Evolutionary conservation across 2,329 filamentous ascomycete genomes (phyloP).

Genomic region (Cladosporium sp.): DNA sequence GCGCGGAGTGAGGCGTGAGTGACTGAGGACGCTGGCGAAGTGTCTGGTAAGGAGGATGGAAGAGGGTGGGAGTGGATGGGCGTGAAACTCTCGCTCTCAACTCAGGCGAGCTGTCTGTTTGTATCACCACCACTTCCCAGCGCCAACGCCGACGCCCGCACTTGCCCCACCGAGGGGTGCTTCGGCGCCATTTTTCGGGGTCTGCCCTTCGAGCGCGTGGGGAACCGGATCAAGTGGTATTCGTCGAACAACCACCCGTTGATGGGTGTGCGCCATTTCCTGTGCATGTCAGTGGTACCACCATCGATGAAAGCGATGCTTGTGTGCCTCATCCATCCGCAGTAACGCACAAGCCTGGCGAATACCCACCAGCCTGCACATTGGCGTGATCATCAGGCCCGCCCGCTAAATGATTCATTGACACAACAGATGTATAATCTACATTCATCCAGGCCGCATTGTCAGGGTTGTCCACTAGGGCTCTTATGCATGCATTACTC

Average conservation of each 20-base stretch:
- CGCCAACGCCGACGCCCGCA: neutral
- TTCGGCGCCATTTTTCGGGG: no score
- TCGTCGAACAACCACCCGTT: neutral
- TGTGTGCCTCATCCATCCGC: no score
- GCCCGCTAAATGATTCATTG: neutral
- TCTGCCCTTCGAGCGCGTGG: neutral
- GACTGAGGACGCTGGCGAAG: neutral
- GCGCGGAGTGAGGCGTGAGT: conserved; percentile 1
- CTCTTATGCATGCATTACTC: no score
- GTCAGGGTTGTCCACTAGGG: no score
- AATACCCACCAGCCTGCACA: no score
- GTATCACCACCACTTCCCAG: neutral
- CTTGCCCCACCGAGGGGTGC: neutral
- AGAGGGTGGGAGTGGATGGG: neutral
- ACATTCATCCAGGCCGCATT: neutral
- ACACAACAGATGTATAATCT: neutral
- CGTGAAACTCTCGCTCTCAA: neutral
- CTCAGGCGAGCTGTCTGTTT: conserved; percentile 5
- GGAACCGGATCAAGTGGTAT: neutral
- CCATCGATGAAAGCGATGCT: no score
- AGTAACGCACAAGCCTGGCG: no score
- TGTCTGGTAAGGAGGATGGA: neutral
- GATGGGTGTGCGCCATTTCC: no score
- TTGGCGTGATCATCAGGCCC: no score
- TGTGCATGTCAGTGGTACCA: no score